Evolutionary conservation across 805 yeast genomes (phyloP), one percentile per base, ranked within the genome.

Genomic region (Metschnikowia rubicola): DNA sequence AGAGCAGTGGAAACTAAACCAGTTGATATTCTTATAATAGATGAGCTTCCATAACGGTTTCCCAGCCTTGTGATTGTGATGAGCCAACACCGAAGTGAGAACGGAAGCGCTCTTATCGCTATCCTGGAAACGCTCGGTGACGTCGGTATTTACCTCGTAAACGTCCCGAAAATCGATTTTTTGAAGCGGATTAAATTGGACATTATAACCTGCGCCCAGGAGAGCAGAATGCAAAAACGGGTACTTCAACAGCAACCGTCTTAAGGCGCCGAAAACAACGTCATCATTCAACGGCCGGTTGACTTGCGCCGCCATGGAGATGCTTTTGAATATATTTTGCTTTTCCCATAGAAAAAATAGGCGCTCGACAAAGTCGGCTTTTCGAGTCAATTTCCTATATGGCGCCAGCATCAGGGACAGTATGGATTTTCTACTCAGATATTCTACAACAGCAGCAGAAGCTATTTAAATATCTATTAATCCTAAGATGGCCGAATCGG

Each of bases 141-240:
- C 29, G 8, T 35, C 15, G 4, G 30, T 34, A 28, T 43, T 37
- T 10, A 43, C 38, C 38, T 28, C 21, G 17, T 33, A 48, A 13
- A 48, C 51, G 21, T 48, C 48, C 17, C 37, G 33, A 39, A 48
- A 41, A 19, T 33, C 32, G 4, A 48, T 45, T 8, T 35, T 15
- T 2, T 38, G 40, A 13, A 48, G 45, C 10, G 51, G 51, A 34
- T 44, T 45, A 31, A 34, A 48, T 28, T 34, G 37, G 31, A 40
- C 35, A 32, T 36, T 8, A 10, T 47, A 48, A 28, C 41, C 52
- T 11, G 31, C 33, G 29, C 48, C 52, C 12, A 36, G 35, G 5
- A 41, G 41, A n/a, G 33, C 31, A n/a, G 41, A 48, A 30, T 41
- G 41, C 7, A 44, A 41, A 37, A 48, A 48, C 4, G 52, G 52